Base-by-base conservation (phyloP, 164 flowering plant genomes). In the Pachysandra terminalis region DNA sequence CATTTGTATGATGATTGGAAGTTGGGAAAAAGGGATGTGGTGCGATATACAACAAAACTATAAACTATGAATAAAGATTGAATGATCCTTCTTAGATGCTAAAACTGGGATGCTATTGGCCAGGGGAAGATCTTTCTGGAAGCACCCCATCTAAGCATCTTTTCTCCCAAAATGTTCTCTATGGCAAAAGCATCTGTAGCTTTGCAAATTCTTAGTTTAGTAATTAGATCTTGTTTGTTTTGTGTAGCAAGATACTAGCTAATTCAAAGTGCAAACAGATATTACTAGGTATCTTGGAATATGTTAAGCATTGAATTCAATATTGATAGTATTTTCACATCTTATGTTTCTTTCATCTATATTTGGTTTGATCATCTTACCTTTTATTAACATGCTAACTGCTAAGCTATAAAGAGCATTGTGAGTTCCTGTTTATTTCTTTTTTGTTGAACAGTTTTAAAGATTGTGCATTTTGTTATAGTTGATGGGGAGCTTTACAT, bases 401-500 rank as follows among this genome's bases (percentile, higher is more conserved):
- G 15, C 4, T 45, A 7, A 32, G 37, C 7, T 32, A 7, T 32
- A 7, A 32, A 32, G 37, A 32, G 37, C 3, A 32, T 32, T 32
- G 37, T 7, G 7, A 32, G 3, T 28, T 26, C 5, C 1, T 26
- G 26, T 27, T 21, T 56, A 23, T 57, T 32, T n/a, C n/a, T n/a
- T n/a, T 27, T 21, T 45, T 65, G 21, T 63, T 71, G 63, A 55
- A 59, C 19, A 48, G 28, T 15, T 61, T 22, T 32, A 7, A 32
- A 17, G 24, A 19, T 51, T 21, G 22, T 69, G 21, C 15, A 40
- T 60, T 73, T 60, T 71, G 19, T 60, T 71, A 65, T 63, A 95
- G 99, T 63, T 76, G 90, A 90, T 75, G 97, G 98, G 35, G 98
- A 88, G 69, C 91, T 96, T 19, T 93, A 89, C 76, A 80, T 90